Conservation (phyloP, 1,139 yeast species). For the Suhomyces wounanorum region DNA sequence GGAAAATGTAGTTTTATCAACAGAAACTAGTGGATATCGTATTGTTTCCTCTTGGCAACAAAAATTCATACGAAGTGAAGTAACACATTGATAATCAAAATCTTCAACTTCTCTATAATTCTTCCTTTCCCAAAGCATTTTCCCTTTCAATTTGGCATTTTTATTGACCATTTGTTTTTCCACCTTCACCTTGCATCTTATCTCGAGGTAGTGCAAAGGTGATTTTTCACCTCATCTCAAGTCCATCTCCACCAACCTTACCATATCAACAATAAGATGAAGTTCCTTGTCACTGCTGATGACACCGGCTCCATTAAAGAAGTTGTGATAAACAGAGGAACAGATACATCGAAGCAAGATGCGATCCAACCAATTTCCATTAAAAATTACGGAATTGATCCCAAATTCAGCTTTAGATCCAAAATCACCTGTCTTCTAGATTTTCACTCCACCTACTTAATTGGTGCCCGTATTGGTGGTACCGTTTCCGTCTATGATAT, state of each 20-base stretch:
- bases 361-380: constrained; percentile 56
- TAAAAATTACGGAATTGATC: constrained; percentile 37
- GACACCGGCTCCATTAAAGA: constrained; percentile 62
- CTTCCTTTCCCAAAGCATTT: too few relatives aligned
- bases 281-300: constrained; percentile 53
- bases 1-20: too few relatives aligned
- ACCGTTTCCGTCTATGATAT: constrained; percentile 39
- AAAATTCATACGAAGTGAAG: too few relatives aligned
- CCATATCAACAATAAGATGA: constrained; percentile 35
- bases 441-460: constrained; percentile 36
- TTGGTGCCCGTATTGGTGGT: constrained; percentile 49
- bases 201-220: constrained; percentile 4
- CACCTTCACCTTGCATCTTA: background rate
- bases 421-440: constrained; percentile 31
- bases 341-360: constrained; percentile 67
- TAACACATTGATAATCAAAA: too few relatives aligned
- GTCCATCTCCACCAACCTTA: background rate
- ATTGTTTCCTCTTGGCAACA: too few relatives aligned
- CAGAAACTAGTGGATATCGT: too few relatives aligned
- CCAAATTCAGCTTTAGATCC: constrained; percentile 29
- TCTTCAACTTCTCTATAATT: too few relatives aligned
- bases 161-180: background rate
- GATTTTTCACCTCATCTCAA: constrained; percentile 15
- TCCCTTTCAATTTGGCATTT: background rate
- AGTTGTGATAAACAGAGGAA: constrained; percentile 56